Percentiles rank a stretch among this genome's conserved stretches.
Conservation (phyloP, 352 stramenopile species). For the Phytophthora uliginosa region DNA sequence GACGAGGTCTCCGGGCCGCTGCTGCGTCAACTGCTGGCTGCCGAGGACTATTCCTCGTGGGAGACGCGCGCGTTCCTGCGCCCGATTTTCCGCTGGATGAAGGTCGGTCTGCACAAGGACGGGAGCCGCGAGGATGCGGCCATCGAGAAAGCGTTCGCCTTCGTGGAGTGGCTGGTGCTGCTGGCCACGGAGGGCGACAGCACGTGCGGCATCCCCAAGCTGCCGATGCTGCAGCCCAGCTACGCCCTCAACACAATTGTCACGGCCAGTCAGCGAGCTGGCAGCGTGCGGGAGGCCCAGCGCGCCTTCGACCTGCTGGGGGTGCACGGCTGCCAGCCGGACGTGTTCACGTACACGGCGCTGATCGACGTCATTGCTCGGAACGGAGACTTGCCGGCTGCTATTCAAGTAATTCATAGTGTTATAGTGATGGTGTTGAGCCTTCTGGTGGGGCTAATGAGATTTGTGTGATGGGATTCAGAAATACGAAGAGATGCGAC, state of each 20-base stretch:
- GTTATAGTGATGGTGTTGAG: not conserved
- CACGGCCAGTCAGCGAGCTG: conserved; percentile 75
- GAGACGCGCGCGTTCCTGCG: conserved; percentile 76
- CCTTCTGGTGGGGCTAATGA: conserved; percentile 6
- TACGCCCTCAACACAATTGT: conserved; percentile 87
- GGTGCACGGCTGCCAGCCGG: conserved; percentile 64
- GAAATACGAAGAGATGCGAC: conserved; percentile 76
- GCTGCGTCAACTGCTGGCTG: conserved; percentile 29
- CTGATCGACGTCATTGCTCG: conserved; percentile 81
- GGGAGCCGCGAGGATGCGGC: conserved; percentile 58
- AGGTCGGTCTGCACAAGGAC: conserved; percentile 69
- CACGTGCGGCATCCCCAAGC: conserved; percentile 44
- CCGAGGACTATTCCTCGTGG: conserved; percentile 39
- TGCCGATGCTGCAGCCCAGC: conserved; percentile 63
- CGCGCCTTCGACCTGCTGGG: conserved; percentile 68
- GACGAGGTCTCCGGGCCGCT: conserved; percentile 40
- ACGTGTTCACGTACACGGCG: conserved; percentile 87
- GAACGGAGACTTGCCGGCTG: conserved; percentile 51
- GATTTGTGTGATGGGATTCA: conserved; percentile 18
- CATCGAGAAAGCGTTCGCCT: conserved; percentile 75
- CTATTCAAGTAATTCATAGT: conserved; percentile 48
- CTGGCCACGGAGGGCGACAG: conserved; percentile 58
- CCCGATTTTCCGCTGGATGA: conserved; percentile 83
- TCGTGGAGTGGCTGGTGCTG: conserved; percentile 76
- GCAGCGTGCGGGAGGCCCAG: conserved; percentile 62